Base-by-base conservation (phyloP, 208 protist genomes). In the Crithidia thermophila region DNA sequence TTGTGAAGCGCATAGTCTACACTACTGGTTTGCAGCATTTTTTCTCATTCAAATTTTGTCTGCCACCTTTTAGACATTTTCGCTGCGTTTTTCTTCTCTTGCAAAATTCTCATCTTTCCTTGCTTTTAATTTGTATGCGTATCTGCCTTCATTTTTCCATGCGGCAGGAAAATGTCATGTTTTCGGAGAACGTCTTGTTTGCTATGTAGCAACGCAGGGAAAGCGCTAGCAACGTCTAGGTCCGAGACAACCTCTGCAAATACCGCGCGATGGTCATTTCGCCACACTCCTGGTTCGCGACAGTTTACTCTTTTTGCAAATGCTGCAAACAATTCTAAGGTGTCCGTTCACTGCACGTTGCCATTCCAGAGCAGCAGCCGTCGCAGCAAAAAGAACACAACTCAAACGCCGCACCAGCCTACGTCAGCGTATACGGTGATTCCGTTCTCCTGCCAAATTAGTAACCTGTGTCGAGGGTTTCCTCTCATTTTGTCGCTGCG, bases 371-470 rank as follows among this genome's bases (percentile, higher is more conserved):
- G 4, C 34, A 68, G 13, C 64, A 69, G 18, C 27, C 56, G 28
- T 21, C 63, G 66, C 14, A 55, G 67, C 20, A n/a, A 16, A 60
- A 60, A 31, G 23, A 42, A 13, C 3, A 37, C 10, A 21, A 31
- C 2, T 23, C 63, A 37, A 51, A 45, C 21, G 14, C 25, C 3
- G 42, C 33, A 21, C 2, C 11, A 42, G 28, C 34, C 11, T 4
- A 23, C 18, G 6, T 28, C 11, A 1, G 23, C 14, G 0, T 0
- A 13, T 3, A 14, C 18, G 0, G 11, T 11, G 21, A n/a, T 72
- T 4, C 64, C 67, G 3, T 87, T 81, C 53, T 56, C 66, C 14
- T 84, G 69, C 28, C 33, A 64, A 20, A 52, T 87, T 4, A 76
- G 73, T 49, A 75, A 83, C 14, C 28, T 67, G 0, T 60, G 60